Base-by-base conservation (phyloP, 148 eudicot species). In the Rhododendron ferrugineum region DNA sequence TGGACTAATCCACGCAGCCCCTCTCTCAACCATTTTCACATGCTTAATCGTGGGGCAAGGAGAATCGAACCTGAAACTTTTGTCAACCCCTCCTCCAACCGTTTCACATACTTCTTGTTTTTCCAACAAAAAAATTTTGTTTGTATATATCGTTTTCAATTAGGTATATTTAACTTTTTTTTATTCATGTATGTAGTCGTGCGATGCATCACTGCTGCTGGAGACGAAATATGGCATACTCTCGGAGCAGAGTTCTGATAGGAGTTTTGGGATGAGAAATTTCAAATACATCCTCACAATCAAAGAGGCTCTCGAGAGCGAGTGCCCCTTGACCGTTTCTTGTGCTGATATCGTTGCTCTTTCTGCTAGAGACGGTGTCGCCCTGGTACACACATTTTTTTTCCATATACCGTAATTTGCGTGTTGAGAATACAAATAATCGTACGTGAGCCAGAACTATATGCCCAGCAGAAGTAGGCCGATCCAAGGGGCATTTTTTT, bases 311-410 rank as follows among this genome's bases (percentile, higher is more conserved):
- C 83, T 96, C 3, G 98, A 96, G 87, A 87, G 36, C 11, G 91
- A 87, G 86, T 96, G 98, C 86, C 98, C 98, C 15, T 16, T 32
- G 32, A 92, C 93, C 0, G 98, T 96, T 54, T 96, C 98, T 62
- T 96, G 98, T 40, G 98, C 98, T 8, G 98, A 96, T 85, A 92
- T 94, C 52, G 86, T 96, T 50, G 98, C 94, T 82, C 96, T 96
- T 81, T 91, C 98, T 1, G 96, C 98, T 0, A 85, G 98, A 84
- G 98, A 96, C 60, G 98, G 91, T 11, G 88, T 87, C 8, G 84
- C 82, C 74, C n/a, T 92, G 96, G 98, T 94, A 93, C 11, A 47
- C 52, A 3, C 0, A 58, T 5, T 28, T 70, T 14, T 14, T 68
- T 66, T 26, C 3, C 10, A 2, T 10, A 0, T n/a, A 2, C 26